These are phyloP conservation scores for Styphnolobium japonicum DNA, from an alignment of 306 rosid genomes.

Conservation along the genomic window DNA sequence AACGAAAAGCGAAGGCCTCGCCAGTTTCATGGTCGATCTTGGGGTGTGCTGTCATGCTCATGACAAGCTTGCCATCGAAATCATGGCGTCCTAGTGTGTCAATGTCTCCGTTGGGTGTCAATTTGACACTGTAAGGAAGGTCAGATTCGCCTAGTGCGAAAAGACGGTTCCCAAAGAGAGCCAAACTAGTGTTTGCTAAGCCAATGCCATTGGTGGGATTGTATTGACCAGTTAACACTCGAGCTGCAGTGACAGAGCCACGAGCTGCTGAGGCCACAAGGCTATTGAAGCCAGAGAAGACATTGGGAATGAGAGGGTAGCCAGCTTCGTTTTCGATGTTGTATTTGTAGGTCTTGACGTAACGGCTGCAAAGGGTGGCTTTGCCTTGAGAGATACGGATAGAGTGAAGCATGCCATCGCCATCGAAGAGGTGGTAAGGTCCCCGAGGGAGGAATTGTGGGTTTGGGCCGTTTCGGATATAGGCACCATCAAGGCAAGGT, in stretches of 20 bases:
- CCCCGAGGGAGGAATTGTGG: conserved; percentile 90
- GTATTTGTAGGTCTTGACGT: conserved; percentile 68
- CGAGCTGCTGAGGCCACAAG: conserved; percentile 72
- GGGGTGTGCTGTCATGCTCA: conserved; percentile 91
- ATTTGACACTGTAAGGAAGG: conserved; percentile 54
- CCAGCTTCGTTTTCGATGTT: conserved; percentile 67
- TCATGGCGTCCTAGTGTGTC: conserved; percentile 60
- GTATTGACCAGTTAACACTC: conserved; percentile 57
- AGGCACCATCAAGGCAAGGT: conserved; percentile 65
- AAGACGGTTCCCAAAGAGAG: conserved; percentile 56
- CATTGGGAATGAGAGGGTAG: conserved; percentile 60
- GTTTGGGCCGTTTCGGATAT: conserved; percentile 90
- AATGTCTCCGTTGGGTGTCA: conserved; percentile 52
- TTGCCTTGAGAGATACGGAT: conserved; percentile 54
- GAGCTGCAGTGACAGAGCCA: conserved; percentile 56
- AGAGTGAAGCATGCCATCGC: conserved; percentile 92
- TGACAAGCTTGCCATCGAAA: conserved; percentile 59
- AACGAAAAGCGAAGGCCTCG: conserved; percentile 81
- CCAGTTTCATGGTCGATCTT: conserved; percentile 63
- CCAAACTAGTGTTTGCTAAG: conserved; percentile 73
- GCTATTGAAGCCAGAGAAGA: conserved; percentile 68
- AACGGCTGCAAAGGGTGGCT: conserved; percentile 79
- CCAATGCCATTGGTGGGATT: conserved; percentile 79
- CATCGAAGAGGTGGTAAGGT: conserved; percentile 92
- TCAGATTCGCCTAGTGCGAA: conserved; percentile 83